Evolutionary conservation across 1,284 basidiomycete species (phyloP), one percentile per base, ranked within the genome.

Genomic region (Meripilus lineatus): DNA sequence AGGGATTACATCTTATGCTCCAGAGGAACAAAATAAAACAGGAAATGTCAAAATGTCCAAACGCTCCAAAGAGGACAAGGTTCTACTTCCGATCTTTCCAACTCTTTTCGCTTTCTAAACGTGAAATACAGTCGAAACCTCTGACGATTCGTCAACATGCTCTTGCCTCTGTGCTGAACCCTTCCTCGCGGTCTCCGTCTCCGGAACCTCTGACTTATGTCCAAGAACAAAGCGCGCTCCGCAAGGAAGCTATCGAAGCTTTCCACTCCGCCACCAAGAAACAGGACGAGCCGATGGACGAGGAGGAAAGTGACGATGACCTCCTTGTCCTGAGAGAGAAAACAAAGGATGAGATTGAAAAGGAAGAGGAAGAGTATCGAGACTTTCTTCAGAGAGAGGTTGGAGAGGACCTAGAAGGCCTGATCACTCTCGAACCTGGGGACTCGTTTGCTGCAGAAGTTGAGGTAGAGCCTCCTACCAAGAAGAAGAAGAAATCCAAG

Each of bases 181-280:
- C 65, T 26, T 62, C 57, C 2, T 76, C 77, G 4, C 74, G 76
- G 36, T 74, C 77, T 5, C 63, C 74, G 3, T 78, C 81, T 1
- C 73, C 79, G 1, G 69, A 70, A 50, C 70, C 73, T 1, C 67
- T 82, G 26, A 89, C 93, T 0, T 85, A 93, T 52, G 81, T 77
- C 4, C 75, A 93, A 65, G 90, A 94, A 59, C 88, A 94, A 64
- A 70, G 70, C 2, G 71, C 68, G 0, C 75, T 98, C 18, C 81
- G 89, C 7, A 72, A 77, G 34, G 91, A 97, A 61, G 92, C 91
- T 0, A 89, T 92, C 26, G 75, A 81, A 2, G 94, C 89, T 0
- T 94, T 95, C 62, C 77, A 79, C 43, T 62, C 67, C 2, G 78
- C 79, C 26, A 67, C 72, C 0, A n/a, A n/a, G n/a, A n/a, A n/a